Conservation (phyloP, 2,329 filamentous ascomycete species). For the Penicillium sp. region DNA sequence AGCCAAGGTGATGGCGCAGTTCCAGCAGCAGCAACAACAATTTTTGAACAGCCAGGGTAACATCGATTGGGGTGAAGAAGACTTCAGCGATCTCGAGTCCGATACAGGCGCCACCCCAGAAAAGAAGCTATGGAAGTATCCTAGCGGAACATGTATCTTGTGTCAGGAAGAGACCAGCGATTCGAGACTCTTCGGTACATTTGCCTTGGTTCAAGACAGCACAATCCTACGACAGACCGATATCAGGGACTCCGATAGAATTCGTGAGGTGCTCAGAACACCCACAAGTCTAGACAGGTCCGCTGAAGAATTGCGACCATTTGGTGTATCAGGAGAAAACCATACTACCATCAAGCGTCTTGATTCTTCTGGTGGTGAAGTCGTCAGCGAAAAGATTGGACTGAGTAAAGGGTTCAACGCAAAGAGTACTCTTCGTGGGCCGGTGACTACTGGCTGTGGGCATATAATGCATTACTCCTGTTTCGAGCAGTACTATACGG, state of each 20-base stretch:
- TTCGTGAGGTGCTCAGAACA: conserved; percentile 75
- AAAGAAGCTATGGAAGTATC: conserved; percentile 83
- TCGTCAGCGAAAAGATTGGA: conserved; percentile 72
- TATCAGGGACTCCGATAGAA: conserved; percentile 74
- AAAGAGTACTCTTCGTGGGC: conserved; percentile 64
- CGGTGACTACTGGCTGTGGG: conserved; percentile 86
- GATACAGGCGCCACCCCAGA: conserved; percentile 55
- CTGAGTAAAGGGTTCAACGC: conserved; percentile 87
- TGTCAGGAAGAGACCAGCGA: conserved; percentile 97
- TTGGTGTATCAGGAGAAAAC: conserved; percentile 88
- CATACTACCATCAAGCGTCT: conserved; percentile 72
- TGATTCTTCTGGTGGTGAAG: conserved; percentile 66
- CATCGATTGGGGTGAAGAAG: conserved; percentile 84
- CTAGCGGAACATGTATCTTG: conserved; percentile 86
- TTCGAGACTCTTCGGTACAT: conserved; percentile 83
- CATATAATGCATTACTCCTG: conserved; percentile 98
- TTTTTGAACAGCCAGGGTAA: conserved; percentile 87
- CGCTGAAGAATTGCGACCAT: conserved; percentile 78
- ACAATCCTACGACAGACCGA: conserved; percentile 84
- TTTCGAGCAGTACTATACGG: conserved; percentile 86
- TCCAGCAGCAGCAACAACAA: conserved; percentile 94
- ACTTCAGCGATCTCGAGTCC: conserved; percentile 63
- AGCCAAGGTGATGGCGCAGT: conserved; percentile 93
- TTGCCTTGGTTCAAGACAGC: conserved; percentile 84
- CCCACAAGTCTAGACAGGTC: conserved; percentile 81